phyloP scores from a whole-genome alignment of 441 rosid genomes.

The Populus hybrid region DNA sequence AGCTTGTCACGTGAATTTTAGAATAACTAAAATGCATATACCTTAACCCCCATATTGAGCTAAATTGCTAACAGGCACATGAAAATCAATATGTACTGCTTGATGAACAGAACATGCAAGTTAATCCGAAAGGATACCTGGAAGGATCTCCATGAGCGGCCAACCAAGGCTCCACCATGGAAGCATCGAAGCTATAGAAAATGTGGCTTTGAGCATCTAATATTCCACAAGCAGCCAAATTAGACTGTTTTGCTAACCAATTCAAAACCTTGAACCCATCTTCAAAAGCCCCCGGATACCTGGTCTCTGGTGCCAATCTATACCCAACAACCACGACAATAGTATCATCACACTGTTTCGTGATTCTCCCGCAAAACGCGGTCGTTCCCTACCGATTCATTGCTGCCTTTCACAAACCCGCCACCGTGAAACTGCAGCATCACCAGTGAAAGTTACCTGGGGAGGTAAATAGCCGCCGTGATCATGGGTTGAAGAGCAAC shows the following conservation, averaged over 20 bases:
- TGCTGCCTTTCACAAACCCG: constrained; percentile 92
- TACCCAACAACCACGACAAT: constrained; percentile 86
- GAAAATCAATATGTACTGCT: background rate
- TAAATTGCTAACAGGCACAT: no score
- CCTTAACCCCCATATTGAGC: no score
- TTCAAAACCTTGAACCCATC: constrained; percentile 79
- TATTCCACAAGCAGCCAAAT: constrained; percentile 82
- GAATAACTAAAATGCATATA: no score
- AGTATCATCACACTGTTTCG: constrained; percentile 64
- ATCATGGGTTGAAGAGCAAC: constrained; percentile 22
- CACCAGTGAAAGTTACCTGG: constrained; percentile 36
- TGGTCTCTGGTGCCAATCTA: constrained; percentile 88
- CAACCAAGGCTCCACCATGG: constrained; percentile 13
- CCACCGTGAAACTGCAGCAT: constrained; percentile 95
- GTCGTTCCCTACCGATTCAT: constrained; percentile 86
- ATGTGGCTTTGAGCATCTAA: constrained; percentile 64
- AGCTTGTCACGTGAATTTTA: no score
- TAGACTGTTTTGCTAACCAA: constrained; percentile 92
- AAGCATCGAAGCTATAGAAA: constrained; percentile 77
- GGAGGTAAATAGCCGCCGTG: constrained; percentile 6
- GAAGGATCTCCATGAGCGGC: constrained; percentile 31
- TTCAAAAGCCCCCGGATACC: constrained; percentile 81
- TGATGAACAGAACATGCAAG: background rate
- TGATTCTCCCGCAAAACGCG: constrained; percentile 71
- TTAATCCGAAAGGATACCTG: constrained; percentile 40